phyloP scores from a whole-genome alignment of 176 grass and related monocot species.

The Pontederia paniculata region DNA sequence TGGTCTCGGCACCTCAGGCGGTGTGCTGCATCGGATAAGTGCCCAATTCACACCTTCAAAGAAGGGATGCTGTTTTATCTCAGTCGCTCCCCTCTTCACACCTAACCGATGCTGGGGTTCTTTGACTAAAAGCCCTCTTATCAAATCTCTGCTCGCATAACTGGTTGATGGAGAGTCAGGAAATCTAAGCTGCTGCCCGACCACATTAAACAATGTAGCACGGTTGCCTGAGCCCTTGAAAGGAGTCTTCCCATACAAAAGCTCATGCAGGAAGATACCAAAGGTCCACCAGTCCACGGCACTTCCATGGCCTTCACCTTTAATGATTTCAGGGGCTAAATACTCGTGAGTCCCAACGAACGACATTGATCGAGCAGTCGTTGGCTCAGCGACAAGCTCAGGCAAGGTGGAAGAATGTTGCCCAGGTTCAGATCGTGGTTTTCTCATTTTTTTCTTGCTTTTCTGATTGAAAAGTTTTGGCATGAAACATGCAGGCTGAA shows the following conservation, averaged over 20 bases:
- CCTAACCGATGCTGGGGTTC: slow-evolving; percentile 79
- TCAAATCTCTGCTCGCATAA: slow-evolving; percentile 65
- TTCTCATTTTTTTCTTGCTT: slow-evolving; percentile 67
- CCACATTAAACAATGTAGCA: slow-evolving; percentile 87
- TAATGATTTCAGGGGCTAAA: slow-evolving; percentile 86
- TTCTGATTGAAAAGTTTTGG: slow-evolving; percentile 59
- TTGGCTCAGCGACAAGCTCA: slow-evolving; percentile 74
- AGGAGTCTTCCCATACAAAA: slow-evolving; percentile 89
- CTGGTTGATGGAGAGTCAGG: slow-evolving; percentile 67
- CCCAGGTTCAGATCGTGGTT: slow-evolving; percentile 36
- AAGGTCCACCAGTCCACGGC: slow-evolving; percentile 98
- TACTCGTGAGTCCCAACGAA: slow-evolving; percentile 95
- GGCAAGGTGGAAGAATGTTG: slow-evolving; percentile 36
- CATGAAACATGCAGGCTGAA: slow-evolving; percentile 75
- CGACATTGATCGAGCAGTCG: slow-evolving; percentile 77
- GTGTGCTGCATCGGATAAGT: slow-evolving; percentile 78
- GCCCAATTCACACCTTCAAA: slow-evolving; percentile 97
- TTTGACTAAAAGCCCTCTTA: slow-evolving; percentile 82
- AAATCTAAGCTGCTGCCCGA: slow-evolving; percentile 73
- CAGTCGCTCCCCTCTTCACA: slow-evolving; percentile 74
- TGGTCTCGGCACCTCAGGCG: slow-evolving; percentile 66
- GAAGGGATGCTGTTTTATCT: slow-evolving; percentile 93
- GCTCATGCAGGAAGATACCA: slow-evolving; percentile 77
- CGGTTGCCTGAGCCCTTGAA: slow-evolving; percentile 90
- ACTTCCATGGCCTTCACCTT: slow-evolving; percentile 92